Evolutionary conservation across 768 basidiomycete genomes (phyloP), one percentile per base, ranked within the genome.

Genomic region (Hortiboletus flavorubellus): DNA sequence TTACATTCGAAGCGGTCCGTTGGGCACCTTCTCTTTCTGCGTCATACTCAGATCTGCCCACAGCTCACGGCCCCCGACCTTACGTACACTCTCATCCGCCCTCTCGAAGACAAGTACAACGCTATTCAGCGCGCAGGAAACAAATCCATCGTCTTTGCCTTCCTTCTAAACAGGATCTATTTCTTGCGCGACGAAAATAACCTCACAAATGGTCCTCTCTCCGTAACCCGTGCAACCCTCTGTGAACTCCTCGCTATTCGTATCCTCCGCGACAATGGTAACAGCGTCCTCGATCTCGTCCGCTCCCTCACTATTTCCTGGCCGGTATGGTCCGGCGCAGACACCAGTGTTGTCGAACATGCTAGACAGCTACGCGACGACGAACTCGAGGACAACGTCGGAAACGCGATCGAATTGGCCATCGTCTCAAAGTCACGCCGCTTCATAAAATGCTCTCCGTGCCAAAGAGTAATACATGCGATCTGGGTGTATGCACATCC

Each of bases 321-420:
- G 91, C 80, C 81, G 0, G 86, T 93, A 4, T 93, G 88, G 68
- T 79, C 80, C 16, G 91, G 91, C 8, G 89, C 89, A 6, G 86
- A 86, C 46, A 70, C 79, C 2, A 75, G 73, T 29, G 66, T 90
- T 11, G 62, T 92, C 38, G 69, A 76, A 18, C 77, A 80, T 51
- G 87, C 84, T 6, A 77, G 79, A 54, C 78, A 82, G 54, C 83
- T 91, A 48, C 72, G 82, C 39, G 85, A 87, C 56, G 84, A 85
- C 51, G 87, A 89, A 62, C 68, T 87, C 33, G 87, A 91, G 63
- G 85, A 92, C 50, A 71, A 86, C 52, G 85, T 93, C 2, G 94
- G 95, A 6, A 97, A 94, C 64, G 94, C 93, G 1, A 89, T 97
- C 47, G 94, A 98, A 69, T 78, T 93, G 77, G 94, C 94, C 5